phyloP scores from a whole-genome alignment of 176 grass and related monocot genomes.

The Themeda triandra region DNA sequence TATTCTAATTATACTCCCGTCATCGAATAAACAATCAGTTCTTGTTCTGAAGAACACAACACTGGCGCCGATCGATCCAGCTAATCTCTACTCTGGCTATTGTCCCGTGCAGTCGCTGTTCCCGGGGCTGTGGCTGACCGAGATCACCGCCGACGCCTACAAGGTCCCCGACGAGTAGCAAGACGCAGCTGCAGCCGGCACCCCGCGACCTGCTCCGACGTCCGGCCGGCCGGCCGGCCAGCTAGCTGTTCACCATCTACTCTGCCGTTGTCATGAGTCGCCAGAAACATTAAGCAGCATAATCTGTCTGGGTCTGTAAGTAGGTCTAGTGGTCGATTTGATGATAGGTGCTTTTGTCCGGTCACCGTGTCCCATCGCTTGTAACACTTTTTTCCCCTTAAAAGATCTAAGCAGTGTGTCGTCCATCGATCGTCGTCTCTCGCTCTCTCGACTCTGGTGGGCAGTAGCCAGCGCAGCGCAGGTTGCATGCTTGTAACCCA shows the following conservation, averaged over 20 bases:
- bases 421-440: background rate
- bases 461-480: no score
- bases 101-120: conserved; percentile 60
- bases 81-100: conserved; percentile 34
- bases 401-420: no score
- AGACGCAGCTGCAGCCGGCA: background rate
- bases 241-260: background rate
- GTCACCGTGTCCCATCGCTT: no score
- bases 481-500: background rate
- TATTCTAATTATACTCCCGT: background rate
- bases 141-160: conserved; percentile 68
- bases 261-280: background rate
- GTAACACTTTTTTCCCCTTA: no score
- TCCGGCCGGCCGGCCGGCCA: background rate
- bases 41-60: conserved; percentile 1
- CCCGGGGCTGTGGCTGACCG: conserved; percentile 64
- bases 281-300: background rate
- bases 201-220: background rate
- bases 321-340: conserved; percentile 11
- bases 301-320: background rate
- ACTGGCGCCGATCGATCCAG: conserved; percentile 17
- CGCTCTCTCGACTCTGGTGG: no score
- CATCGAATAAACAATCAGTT: background rate
- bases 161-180: conserved; percentile 48
- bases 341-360: conserved; percentile 12